phyloP scores from a whole-genome alignment of 2,329 filamentous ascomycete species.

The Pseudovirgaria hyperparasitica region DNA sequence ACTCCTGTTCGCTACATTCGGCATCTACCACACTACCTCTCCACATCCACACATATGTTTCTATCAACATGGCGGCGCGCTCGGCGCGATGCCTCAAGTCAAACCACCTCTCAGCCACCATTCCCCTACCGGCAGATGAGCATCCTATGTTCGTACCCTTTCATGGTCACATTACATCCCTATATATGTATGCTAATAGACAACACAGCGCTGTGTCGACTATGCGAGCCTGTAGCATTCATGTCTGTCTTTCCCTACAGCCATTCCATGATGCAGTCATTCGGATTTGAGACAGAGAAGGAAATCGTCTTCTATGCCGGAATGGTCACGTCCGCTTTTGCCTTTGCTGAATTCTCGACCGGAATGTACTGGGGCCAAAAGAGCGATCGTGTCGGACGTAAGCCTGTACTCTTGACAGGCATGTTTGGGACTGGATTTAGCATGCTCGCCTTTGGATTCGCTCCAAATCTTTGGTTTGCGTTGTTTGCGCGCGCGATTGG shows the following conservation, averaged over 20 bases:
- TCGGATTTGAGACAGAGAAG: slow-evolving; percentile 67
- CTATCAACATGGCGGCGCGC: too few relatives aligned
- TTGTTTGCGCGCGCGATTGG: slow-evolving; percentile 80
- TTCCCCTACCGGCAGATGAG: slow-evolving; percentile 49
- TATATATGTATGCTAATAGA: background rate
- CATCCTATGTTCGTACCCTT: slow-evolving; percentile 34
- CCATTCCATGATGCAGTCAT: slow-evolving; percentile 93
- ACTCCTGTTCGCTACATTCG: too few relatives aligned
- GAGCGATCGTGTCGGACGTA: slow-evolving; percentile 84
- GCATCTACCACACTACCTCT: too few relatives aligned
- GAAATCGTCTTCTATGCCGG: slow-evolving; percentile 87
- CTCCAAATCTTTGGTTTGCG: slow-evolving; percentile 67
- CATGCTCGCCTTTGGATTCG: slow-evolving; percentile 86
- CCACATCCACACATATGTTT: too few relatives aligned
- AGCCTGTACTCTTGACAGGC: slow-evolving; percentile 83
- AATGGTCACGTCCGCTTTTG: slow-evolving; percentile 93
- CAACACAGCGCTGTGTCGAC: slow-evolving; percentile 66
- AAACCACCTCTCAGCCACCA: too few relatives aligned
- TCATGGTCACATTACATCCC: background rate
- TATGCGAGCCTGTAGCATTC: slow-evolving; percentile 97
- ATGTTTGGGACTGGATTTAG: slow-evolving; percentile 83
- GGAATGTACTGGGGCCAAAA: slow-evolving; percentile 87
- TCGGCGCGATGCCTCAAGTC: too few relatives aligned
- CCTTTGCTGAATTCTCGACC: slow-evolving; percentile 87
- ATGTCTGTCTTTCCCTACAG: slow-evolving; percentile 99